Evolutionary conservation across 2,329 filamentous ascomycete genomes (phyloP).

Genomic region (Alternaria ethzedia): DNA sequence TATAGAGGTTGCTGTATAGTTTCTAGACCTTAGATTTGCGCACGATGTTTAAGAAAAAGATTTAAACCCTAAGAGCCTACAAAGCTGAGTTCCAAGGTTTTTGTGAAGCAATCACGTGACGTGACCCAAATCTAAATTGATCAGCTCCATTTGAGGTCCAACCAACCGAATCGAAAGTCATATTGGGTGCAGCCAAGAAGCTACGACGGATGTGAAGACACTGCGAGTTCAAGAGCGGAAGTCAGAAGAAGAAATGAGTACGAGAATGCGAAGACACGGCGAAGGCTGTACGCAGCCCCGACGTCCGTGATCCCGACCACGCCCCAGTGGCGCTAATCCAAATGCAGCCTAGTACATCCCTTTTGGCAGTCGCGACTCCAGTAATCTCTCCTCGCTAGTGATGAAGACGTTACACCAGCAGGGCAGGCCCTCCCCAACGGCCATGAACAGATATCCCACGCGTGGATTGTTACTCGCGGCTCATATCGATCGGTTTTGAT

Average conservation of each 20-base stretch:
- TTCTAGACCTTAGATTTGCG: background rate
- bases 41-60: too few species aligned
- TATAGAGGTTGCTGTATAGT: background rate
- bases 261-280: background rate
- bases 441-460: background rate
- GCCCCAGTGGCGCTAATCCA: background rate
- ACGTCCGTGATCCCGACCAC: background rate
- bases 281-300: background rate
- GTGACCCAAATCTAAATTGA: background rate
- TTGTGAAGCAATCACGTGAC: too few species aligned
- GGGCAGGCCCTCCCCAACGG: background rate
- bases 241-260: background rate
- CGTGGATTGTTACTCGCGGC: background rate
- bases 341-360: background rate
- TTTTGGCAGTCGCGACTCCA: background rate
- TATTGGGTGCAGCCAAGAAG: background rate
- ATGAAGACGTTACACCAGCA: background rate
- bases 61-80: too few species aligned
- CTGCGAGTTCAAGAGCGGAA: background rate
- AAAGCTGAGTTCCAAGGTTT: too few species aligned
- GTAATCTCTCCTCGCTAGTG: background rate
- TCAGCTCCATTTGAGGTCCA: background rate
- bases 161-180: background rate
- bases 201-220: background rate
- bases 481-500: background rate